These are phyloP conservation scores for Alternaria alternata DNA, from an alignment of 2,329 filamentous ascomycete genomes.

Conservation along the genomic window DNA sequence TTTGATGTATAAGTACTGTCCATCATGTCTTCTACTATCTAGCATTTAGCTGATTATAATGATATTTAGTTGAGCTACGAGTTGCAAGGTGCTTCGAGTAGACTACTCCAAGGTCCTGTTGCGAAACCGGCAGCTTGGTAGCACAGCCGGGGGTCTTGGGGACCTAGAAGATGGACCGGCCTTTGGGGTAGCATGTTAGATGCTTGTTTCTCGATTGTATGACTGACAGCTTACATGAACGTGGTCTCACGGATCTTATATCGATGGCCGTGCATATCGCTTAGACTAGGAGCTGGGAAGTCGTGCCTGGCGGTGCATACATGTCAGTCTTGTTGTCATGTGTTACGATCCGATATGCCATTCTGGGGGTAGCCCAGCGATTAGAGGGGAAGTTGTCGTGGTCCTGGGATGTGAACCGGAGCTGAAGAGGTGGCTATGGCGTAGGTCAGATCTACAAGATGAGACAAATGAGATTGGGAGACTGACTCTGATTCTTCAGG, in stretches of 20 bases:
- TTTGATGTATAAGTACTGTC: background rate
- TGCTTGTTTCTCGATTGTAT: background rate
- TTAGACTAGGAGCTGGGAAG: background rate
- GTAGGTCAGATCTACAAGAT: background rate
- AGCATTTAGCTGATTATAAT: background rate
- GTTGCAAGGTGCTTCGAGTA: background rate
- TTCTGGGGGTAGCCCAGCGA: background rate
- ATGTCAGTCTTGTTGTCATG: background rate
- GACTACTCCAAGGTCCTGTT: constrained; percentile 2
- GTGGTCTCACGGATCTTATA: background rate
- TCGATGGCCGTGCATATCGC: background rate
- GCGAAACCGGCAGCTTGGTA: constrained; percentile 7
- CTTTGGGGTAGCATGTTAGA: background rate
- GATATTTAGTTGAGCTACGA: background rate
- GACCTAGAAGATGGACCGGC: background rate
- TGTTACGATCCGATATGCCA: background rate
- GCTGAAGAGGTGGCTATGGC: background rate
- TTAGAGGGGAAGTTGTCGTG: background rate
- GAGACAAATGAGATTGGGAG: background rate
- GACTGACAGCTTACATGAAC: background rate
- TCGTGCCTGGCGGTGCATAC: background rate
- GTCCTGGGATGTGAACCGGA: background rate
- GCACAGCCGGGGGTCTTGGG: constrained; percentile 3
- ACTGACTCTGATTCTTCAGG: background rate
- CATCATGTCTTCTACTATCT: background rate